Percentiles rank a stretch among this genome's conserved stretches.
These are phyloP conservation scores for Durotheca rogersii DNA, from an alignment of 495 filamentous ascomycete genomes.

Conservation along the genomic window DNA sequence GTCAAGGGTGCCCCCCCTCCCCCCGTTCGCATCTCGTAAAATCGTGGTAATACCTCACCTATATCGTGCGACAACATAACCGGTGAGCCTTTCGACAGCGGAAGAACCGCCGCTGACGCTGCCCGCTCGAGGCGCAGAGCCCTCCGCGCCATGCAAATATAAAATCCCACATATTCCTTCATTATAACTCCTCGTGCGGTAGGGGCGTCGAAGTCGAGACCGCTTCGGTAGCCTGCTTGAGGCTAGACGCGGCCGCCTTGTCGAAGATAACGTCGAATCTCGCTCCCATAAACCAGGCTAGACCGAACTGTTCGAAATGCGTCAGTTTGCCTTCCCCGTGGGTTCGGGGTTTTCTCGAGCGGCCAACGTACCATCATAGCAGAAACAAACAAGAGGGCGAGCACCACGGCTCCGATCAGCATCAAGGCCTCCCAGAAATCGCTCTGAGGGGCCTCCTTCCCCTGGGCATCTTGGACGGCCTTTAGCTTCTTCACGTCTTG, in stretches of 20 bases:
- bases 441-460: conserved; percentile 28
- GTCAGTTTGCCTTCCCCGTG: conserved; percentile 8
- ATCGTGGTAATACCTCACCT: conserved; percentile 8
- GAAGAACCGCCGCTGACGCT: background rate
- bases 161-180: conserved; percentile 3
- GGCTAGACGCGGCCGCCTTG: conserved; percentile 31
- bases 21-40: conserved; percentile 7
- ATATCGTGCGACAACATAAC: background rate
- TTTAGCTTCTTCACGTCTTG: conserved; percentile 52
- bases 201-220: conserved; percentile 17
- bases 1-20: conserved; percentile 1
- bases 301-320: conserved; percentile 53
- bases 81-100: conserved; percentile 1
- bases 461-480: conserved; percentile 32
- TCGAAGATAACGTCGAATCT: conserved; percentile 52
- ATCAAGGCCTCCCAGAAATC: conserved; percentile 40
- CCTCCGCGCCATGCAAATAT: conserved; percentile 3
- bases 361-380: conserved; percentile 46
- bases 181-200: conserved; percentile 48
- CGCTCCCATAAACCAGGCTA: conserved; percentile 67
- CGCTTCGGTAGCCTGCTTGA: conserved; percentile 30
- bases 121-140: conserved; percentile 8
- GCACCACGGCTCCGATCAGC: conserved; percentile 37
- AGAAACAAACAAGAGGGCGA: conserved; percentile 40
- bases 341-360: background rate